Evolutionary conservation across 345 rosid species (phyloP), one percentile per base, ranked within the genome.

Genomic region (Pelargonium nanum): DNA sequence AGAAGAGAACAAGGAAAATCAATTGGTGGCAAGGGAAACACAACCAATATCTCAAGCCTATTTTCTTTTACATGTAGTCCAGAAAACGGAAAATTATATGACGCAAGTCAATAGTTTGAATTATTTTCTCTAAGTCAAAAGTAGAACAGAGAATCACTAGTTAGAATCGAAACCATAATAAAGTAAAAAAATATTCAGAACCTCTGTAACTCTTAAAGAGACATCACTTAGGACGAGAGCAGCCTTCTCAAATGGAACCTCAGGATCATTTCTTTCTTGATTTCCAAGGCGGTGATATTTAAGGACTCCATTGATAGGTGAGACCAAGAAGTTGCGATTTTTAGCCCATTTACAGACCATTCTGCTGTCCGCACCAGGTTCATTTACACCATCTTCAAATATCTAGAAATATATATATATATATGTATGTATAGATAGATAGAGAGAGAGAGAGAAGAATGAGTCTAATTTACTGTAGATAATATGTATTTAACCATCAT

Each of bases 211-310:
- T 26, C 86, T 79, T 72, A 89, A 76, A 51, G 85, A 87, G 65
- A 93, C 94, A 75, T 93, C 95, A 76, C 74, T 85, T 65, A 93
- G 68, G 67, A 77, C 78, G 69, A 93, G 79, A 48, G 96, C 81
- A 61, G 86, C 94, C 78, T 85, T 93, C 87, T 93, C 99, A 74
- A 83, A 87, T 63, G 99, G 99, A 77, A 82, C 72, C 66, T 87
- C 96, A 54, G 91, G 87, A 77, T 93, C 84, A 80, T 45, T 79
- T 77, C 97, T 83, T 78, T 89, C 99, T 79, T 85, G 90, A 60
- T 89, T 87, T 73, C 99, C 99, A 67, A 89, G 85, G 51, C 99
- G 94, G 55, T 93, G 97, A 83, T 93, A 93, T 65, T 86, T 84
- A 61, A 93, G 96, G 50, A 72, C 79, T 72, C 91, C 99, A 78